Evolutionary conservation across 179 eudicot genomes (phyloP).

Genomic region (Carnegiea gigantea): DNA sequence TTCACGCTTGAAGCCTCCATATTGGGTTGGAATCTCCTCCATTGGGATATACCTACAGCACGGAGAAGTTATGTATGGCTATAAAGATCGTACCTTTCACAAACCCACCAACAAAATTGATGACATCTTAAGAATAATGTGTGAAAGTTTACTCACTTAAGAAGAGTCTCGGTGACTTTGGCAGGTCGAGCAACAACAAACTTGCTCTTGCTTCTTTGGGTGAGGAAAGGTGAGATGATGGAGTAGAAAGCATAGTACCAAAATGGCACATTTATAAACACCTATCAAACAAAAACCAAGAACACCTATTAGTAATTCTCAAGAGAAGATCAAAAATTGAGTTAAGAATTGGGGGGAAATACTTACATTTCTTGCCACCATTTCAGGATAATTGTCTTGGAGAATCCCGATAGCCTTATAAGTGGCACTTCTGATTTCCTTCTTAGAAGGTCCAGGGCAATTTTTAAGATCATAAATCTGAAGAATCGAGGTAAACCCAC

Average conservation of each 20-base stretch:
- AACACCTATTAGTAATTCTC: not conserved
- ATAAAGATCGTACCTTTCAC: not conserved
- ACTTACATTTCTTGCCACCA: constrained; percentile 75
- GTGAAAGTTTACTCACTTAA: constrained; percentile 46
- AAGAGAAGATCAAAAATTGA: not conserved
- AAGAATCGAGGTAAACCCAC: constrained; percentile 52
- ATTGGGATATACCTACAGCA: constrained; percentile 48
- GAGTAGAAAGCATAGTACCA: constrained; percentile 68
- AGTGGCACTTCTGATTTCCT: constrained; percentile 53
- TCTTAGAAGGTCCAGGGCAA: constrained; percentile 61
- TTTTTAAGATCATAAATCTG: constrained; percentile 68
- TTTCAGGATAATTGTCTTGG: constrained; percentile 84
- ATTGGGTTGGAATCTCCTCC: constrained; percentile 52
- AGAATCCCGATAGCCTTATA: constrained; percentile 50
- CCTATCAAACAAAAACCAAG: constrained; percentile 31
- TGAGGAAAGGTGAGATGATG: constrained; percentile 59
- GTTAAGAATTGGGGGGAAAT: not conserved
- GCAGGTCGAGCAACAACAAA: constrained; percentile 61
- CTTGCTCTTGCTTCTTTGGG: constrained; percentile 78
- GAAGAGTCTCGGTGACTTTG: constrained; percentile 64
- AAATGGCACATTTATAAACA: constrained; percentile 75
- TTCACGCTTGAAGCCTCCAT: constrained; percentile 48
- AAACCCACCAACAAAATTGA: not conserved
- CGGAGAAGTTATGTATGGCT: not conserved
- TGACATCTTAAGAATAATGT: not conserved